Evolutionary conservation across 2,329 filamentous ascomycete species (phyloP), one percentile per base, ranked within the genome.

Genomic region (Cercospora brassicicola): DNA sequence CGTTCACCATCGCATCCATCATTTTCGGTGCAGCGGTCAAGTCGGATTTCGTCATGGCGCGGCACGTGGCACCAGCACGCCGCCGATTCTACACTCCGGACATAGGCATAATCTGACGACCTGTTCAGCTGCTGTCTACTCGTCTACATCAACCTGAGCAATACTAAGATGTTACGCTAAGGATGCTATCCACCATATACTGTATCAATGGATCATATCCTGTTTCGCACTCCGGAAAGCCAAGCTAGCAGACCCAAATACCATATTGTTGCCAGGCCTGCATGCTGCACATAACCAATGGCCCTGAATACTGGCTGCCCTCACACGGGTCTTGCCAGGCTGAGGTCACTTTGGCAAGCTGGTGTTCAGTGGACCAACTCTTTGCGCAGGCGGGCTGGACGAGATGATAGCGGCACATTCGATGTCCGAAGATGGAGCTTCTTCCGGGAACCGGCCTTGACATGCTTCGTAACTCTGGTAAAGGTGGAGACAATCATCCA

Each of bases 391-490:
- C 11, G 48, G 30, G n/a, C 61, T 55, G 15, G 26, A 55, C 30
- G 26, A 5, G 2, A 36, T 28, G 26, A 23, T n/a, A 10, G 23
- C 36, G n/a, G 23, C 36, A 48, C n/a, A 30, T 45, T n/a, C 30
- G 6, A n/a, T n/a, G 4, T 62, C 60, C 13, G 60, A 62, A 53
- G 62, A 64, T 28, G 31, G 62, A 45, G 28, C 13, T 18, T 64
- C 31, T 20, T 39, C 48, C 39, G 62, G 62, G 9, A 64, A 42
- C 1, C 23, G 31, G 11, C 48, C 48, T 10, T 57, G 62, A n/a
- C 51, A 67, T 20, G 57, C 61, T 56, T 65, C 67, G 56, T 70
- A 70, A 45, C 59, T 66, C 31, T 65, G 62, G 60, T 66, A 70
- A 33, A 68, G 53, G 18, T 68, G 62, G 11, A 68, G 62, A 33